These are phyloP conservation scores for Sorghum bicolor DNA, from an alignment of 176 grass and related monocot genomes.

Conservation along the genomic window DNA sequence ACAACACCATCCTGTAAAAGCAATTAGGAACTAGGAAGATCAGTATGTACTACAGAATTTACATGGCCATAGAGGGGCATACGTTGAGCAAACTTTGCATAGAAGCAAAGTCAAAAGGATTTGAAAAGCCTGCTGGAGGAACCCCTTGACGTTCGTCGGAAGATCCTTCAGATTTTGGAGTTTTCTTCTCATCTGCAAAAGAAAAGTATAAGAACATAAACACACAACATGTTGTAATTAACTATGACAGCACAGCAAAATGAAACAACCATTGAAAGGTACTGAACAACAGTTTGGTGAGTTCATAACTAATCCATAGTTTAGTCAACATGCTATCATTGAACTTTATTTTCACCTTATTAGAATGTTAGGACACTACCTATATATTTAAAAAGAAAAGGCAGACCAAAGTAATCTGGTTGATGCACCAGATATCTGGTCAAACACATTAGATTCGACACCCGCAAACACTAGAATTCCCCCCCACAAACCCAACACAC, in stretches of 20 bases:
- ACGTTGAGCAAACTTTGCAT: constrained; percentile 82
- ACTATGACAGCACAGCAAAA: neutral
- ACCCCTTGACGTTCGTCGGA: constrained; percentile 38
- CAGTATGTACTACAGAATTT: neutral
- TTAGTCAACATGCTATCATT: neutral
- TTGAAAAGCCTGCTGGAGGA: constrained; percentile 41
- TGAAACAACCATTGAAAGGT: neutral
- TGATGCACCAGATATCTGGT: no score
- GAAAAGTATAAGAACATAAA: neutral
- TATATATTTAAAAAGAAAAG: neutral
- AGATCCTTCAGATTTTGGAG: constrained; percentile 55
- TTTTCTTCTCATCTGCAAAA: constrained; percentile 61
- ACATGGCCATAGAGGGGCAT: constrained; percentile 20
- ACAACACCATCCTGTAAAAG: neutral
- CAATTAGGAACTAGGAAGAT: neutral
- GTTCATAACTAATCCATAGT: neutral
- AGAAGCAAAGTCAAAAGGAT: constrained; percentile 75
- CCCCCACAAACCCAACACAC: neutral
- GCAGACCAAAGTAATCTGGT: neutral
- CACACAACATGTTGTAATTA: neutral
- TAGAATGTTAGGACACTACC: neutral
- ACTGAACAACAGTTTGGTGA: neutral
- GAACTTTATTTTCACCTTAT: neutral
- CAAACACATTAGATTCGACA: neutral
- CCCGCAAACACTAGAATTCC: neutral